Evolutionary conservation across 2,329 filamentous ascomycete species (phyloP).

Genomic region (Metarhizium humberi): DNA sequence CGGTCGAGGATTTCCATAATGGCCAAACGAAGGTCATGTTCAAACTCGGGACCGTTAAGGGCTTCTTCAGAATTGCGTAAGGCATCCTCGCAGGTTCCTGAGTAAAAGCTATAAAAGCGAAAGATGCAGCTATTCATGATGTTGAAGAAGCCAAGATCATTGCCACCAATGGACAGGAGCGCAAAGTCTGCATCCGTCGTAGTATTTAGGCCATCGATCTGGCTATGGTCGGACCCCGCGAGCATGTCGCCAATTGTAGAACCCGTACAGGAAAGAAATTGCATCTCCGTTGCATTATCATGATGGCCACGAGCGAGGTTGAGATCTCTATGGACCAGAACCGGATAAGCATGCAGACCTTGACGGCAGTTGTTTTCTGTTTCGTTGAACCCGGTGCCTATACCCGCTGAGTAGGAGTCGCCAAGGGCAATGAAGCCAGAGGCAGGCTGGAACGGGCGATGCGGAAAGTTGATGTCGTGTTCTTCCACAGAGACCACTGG

Average conservation of each 20-base stretch:
- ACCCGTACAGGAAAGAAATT: slow-evolving; percentile 38
- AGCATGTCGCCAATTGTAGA: slow-evolving; percentile 32
- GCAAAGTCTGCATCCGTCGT: slow-evolving; percentile 30
- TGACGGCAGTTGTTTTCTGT: slow-evolving; percentile 32
- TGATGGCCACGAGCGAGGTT: slow-evolving; percentile 7
- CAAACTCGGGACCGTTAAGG: slow-evolving; percentile 27
- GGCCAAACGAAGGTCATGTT: slow-evolving; percentile 26
- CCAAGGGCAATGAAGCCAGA: slow-evolving; percentile 32
- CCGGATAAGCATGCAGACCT: slow-evolving; percentile 31
- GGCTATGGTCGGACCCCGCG: slow-evolving; percentile 24
- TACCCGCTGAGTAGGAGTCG: slow-evolving; percentile 39
- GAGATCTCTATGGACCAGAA: slow-evolving; percentile 30
- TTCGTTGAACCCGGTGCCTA: slow-evolving; percentile 33
- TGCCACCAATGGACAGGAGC: slow-evolving; percentile 37
- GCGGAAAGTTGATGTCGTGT: background rate
- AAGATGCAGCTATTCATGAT: slow-evolving; percentile 42
- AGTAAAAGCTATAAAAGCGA: slow-evolving; percentile 39
- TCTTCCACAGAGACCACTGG: background rate
- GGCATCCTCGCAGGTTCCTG: slow-evolving; percentile 33
- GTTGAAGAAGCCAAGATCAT: slow-evolving; percentile 40
- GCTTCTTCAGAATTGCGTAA: slow-evolving; percentile 23
- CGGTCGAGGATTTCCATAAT: slow-evolving; percentile 34
- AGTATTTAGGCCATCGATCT: slow-evolving; percentile 32
- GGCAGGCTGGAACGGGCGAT: slow-evolving; percentile 7
- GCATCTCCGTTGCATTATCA: slow-evolving; percentile 16